Evolutionary conservation across 2,329 filamentous ascomycete species (phyloP).

Genomic region (Pseudodiploospora longispora): DNA sequence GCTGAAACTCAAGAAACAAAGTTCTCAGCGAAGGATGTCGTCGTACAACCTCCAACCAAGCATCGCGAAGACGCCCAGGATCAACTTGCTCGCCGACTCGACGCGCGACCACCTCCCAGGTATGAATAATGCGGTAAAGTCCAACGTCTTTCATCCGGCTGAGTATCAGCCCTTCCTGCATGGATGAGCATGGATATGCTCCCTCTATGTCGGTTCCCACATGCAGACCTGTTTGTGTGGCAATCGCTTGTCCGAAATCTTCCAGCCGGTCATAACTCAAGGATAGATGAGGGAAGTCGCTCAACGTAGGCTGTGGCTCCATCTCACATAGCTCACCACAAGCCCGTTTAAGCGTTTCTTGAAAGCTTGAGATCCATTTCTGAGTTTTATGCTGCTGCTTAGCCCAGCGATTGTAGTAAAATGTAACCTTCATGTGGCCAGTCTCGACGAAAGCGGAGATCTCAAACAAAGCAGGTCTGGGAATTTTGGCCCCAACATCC

Average conservation of each 20-base stretch:
- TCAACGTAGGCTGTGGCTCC: constrained; percentile 4
- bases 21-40: constrained; percentile 8
- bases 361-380: background rate
- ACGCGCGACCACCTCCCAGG: background rate
- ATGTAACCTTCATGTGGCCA: background rate
- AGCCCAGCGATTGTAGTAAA: background rate
- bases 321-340: background rate
- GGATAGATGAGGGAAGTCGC: constrained; percentile 11
- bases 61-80: background rate
- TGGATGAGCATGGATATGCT: constrained; percentile 6
- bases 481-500: background rate
- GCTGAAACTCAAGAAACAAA: background rate
- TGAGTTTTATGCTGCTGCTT: background rate
- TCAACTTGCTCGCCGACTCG: background rate
- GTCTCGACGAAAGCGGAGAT: background rate
- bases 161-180: constrained; percentile 8
- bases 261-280: background rate
- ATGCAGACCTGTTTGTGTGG: background rate
- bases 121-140: background rate
- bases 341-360: background rate
- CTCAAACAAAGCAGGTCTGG: background rate
- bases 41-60: constrained; percentile 5
- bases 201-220: constrained; percentile 1
- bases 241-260: background rate
- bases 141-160: background rate